Base-by-base conservation (phyloP, 352 stramenopile genomes). In the Globisporangium takayamanum region DNA sequence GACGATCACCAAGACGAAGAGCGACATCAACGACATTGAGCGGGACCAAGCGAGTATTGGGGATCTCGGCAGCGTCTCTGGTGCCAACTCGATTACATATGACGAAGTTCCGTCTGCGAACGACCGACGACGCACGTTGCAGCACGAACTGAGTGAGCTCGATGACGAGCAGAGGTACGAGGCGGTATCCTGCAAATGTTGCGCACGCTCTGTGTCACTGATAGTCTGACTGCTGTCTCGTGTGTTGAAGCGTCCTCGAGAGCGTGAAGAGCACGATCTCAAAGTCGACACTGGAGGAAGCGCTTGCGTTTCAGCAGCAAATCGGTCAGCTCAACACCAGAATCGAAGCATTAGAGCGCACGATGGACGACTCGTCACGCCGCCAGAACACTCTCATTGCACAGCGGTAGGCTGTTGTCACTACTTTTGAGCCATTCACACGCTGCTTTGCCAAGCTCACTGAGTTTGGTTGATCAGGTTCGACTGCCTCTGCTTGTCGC, bases 261-360 rank as follows among this genome's bases (percentile, higher is more conserved):
- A 26, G 18, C 5, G 42, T 50, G 37, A 30, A 63, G 56, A 25
- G n/a, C 45, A 33, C 49, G 25, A 59, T 36, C 20, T 60, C 44
- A 16, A 45, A 39, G 45, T 25, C 36, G 45, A 33, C 22, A 14
- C 3, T 42, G 16, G 28, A 25, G 11, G 66, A 62, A 11, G 52
- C 62, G 10, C 50, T 64, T 5, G 53, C 65, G 25, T 55, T 51
- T n/a, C 52, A 57, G 36, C 7, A 57, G 54, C 18, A 61, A 59
- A 44, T 64, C 53, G 25, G 55, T 1, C 5, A 68, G 14, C 39
- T 41, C 20, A 28, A 18, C 16, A 12, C 66, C n/a, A 58, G 37
- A n/a, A 46, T 68, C 57, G 60, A 64, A 25, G 18, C 28, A 8
- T 26, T 71, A 12, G 60, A 68, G 28, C 47, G 47, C 39, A 48